Evolutionary conservation across 345 rosid genomes (phyloP).

Genomic region (Xanthoceras sorbifolium): DNA sequence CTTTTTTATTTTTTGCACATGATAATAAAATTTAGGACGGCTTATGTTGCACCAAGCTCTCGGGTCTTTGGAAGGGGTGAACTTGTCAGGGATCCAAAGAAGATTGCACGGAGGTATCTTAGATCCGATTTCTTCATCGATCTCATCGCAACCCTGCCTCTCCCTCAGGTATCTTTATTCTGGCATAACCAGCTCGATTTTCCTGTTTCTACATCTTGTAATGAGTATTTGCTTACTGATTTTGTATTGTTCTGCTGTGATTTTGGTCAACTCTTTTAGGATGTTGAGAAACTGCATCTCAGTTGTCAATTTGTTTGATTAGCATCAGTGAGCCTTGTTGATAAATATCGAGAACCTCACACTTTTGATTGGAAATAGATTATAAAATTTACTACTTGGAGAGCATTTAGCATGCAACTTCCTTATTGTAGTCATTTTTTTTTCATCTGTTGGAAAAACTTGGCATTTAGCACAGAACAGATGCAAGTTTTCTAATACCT

Average conservation of each 20-base stretch:
- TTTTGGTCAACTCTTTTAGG: neutral
- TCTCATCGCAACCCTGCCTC: conserved; percentile 84
- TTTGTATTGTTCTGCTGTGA: neutral
- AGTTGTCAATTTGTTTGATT: neutral
- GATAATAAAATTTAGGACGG: conserved; percentile 86
- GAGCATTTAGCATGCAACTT: neutral
- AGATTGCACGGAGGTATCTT: conserved; percentile 69
- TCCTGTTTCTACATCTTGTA: neutral
- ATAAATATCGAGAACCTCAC: neutral
- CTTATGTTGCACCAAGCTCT: conserved; percentile 79
- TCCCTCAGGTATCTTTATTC: conserved; percentile 70
- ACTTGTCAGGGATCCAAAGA: conserved; percentile 87
- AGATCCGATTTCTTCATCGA: conserved; percentile 83
- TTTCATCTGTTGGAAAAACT: neutral
- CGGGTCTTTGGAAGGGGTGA: conserved; percentile 95
- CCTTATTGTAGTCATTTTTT: neutral
- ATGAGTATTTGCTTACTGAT: neutral
- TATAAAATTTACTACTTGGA: neutral
- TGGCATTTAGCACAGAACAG: neutral
- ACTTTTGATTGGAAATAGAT: neutral
- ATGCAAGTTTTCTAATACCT: neutral
- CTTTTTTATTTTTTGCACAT: conserved; percentile 82
- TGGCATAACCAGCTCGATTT: neutral
- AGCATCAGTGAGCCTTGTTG: neutral
- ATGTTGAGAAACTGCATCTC: neutral